Evolutionary conservation across 1,284 basidiomycete species (phyloP).

Genomic region (Cryptococcus hybrid): DNA sequence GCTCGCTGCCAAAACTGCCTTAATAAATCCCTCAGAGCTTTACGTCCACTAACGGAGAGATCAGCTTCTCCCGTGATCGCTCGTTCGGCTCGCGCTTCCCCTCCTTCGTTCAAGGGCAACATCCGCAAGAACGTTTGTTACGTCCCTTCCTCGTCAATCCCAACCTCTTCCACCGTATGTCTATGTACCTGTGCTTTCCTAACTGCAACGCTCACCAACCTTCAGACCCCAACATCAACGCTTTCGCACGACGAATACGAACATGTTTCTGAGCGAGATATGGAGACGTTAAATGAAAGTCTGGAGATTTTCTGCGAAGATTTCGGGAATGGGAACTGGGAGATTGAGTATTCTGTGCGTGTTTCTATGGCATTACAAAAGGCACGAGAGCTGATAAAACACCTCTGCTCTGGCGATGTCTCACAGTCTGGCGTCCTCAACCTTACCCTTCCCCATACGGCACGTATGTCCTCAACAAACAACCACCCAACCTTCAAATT

Average conservation of each 20-base stretch:
- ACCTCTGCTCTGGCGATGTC: neutral
- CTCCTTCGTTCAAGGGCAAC: no score
- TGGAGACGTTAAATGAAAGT: constrained; percentile 76
- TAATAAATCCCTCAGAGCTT: no score
- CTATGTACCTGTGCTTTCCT: no score
- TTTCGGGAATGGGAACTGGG: constrained; percentile 58
- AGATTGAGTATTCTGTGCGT: constrained; percentile 93
- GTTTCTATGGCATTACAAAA: neutral
- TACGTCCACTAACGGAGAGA: no score
- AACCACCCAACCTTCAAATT: constrained; percentile 98
- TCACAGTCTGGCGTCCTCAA: constrained; percentile 84
- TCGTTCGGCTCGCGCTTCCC: no score
- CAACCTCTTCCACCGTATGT: no score
- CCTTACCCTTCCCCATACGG: constrained; percentile 76
- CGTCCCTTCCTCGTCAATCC: no score
- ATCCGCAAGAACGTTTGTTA: no score
- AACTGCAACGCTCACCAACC: no score
- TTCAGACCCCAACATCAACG: neutral
- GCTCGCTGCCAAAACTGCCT: no score
- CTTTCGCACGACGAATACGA: constrained; percentile 61
- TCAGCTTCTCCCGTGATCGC: no score
- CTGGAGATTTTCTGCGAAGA: constrained; percentile 76
- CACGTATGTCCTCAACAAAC: constrained; percentile 99
- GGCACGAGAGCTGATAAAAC: neutral
- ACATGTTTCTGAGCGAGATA: constrained; percentile 70